Base-by-base conservation (phyloP, 805 yeast species). In the Myxozyma neglecta region DNA sequence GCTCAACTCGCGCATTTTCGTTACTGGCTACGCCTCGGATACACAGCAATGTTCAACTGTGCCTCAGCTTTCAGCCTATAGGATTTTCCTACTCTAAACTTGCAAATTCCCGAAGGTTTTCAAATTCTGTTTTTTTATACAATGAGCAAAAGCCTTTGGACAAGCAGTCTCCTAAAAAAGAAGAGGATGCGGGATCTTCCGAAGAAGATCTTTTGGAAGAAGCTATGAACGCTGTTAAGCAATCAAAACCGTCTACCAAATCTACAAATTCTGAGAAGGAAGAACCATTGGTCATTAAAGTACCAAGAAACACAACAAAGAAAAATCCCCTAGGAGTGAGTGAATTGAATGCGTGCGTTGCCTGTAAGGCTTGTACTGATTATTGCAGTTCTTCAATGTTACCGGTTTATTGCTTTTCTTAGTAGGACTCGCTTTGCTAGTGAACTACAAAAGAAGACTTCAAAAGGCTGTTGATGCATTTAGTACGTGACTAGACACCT, bases 391-490 rank as follows among this genome's bases (percentile, higher is more conserved):
- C 42, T 63, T 59, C 44, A 63, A 60, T 24, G n/a, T 62, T 16
- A 45, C 56, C 10, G 61, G 64, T 14, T 35, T 56, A 48, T 34
- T 47, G 5, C 34, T 63, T 13, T 63, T 63, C 37, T 32, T 53
- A 4, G 20, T 29, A 5, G 61, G 59, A 20, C 48, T 57, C 9
- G 57, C 29, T 9, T 9, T 60, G 39, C 49, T 63, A 3, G 34
- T 59, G 44, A 60, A 36, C 36, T 63, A 63, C 43, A 56, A 56
- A n/a, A 39, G 61, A 18, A 53, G 64, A 20, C 59, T 59, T 6
- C 64, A 63, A n/a, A 35, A 32, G 10, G 66, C 66, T 6, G 52
- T 60, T 4, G 64, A 63, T 16, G 56, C 39, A 4, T 56, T 37
- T 34, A 56, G 65, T 61, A 54, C 6, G 65, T 49, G 13, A 16